These are phyloP conservation scores for Thuja plicata DNA, from an alignment of 83 land plant species.

Conservation along the genomic window DNA sequence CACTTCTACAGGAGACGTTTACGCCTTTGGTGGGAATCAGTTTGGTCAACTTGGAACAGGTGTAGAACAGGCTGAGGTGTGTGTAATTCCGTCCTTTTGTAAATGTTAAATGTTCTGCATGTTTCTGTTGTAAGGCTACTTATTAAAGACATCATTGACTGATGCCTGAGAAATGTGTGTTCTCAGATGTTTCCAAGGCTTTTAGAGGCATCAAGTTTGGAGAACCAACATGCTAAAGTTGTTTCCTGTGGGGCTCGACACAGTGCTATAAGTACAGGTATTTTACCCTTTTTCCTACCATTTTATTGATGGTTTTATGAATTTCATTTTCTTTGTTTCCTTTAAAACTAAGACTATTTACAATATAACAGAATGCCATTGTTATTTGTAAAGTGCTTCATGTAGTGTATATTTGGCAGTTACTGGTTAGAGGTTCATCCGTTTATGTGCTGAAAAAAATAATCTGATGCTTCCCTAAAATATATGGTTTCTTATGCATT, in stretches of 20 bases:
- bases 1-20: slow-evolving; percentile 85
- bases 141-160: slow-evolving; percentile 2
- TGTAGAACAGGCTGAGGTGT: slow-evolving; percentile 92
- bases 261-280: slow-evolving; percentile 88
- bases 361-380: neutral
- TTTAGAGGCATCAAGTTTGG: slow-evolving; percentile 79
- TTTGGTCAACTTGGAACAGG: slow-evolving; percentile 99
- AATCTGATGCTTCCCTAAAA: neutral
- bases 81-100: neutral
- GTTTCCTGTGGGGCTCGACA: slow-evolving; percentile 99
- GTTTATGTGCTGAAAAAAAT: neutral
- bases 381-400: neutral
- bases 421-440: neutral
- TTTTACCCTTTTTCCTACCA: neutral
- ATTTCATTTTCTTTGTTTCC: neutral
- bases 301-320: neutral
- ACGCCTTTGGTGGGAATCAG: slow-evolving; percentile 98
- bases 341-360: neutral
- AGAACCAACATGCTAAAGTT: slow-evolving; percentile 57
- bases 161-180: neutral
- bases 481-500: neutral
- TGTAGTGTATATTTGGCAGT: neutral
- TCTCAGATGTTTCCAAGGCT: slow-evolving; percentile 84
- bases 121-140: neutral
- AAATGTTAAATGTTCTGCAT: neutral